A percentile compares a stretch with the other conserved stretches of the same genome.
Conservation (phyloP, 768 basidiomycete species). For the Auricularia sp. region DNA sequence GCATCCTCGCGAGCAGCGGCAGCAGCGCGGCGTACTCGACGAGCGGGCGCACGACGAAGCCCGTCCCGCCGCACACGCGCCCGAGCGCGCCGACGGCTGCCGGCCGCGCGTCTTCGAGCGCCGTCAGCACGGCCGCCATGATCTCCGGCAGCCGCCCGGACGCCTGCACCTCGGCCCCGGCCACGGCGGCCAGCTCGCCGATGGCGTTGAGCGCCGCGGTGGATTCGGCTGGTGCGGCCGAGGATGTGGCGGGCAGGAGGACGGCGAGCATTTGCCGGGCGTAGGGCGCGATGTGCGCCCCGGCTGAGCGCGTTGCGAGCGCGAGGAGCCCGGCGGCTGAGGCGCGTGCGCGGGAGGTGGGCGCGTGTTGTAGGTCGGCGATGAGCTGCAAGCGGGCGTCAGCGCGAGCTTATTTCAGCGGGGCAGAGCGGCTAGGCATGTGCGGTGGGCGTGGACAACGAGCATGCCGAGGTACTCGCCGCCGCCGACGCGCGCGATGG, state of each 20-base stretch:
- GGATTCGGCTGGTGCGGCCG: conserved; percentile 75
- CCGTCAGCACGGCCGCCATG: conserved; percentile 81
- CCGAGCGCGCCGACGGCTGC: conserved; percentile 91
- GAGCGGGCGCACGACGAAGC: conserved; percentile 85
- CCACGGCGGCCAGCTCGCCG: conserved; percentile 86
- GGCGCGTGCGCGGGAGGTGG: conserved; percentile 29
- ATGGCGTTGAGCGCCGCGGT: conserved; percentile 89
- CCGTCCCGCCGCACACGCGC: conserved; percentile 90
- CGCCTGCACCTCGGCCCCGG: conserved; percentile 79
- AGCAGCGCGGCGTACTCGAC: conserved; percentile 86
- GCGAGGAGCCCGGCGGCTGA: conserved; percentile 88
- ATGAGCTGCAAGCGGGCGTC: neutral
- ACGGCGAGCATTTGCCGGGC: conserved; percentile 90
- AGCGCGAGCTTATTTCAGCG: too few species aligned
- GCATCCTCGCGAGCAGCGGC: conserved; percentile 69
- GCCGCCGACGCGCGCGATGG: too few species aligned
- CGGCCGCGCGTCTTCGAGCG: conserved; percentile 82
- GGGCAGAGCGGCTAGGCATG: too few species aligned
- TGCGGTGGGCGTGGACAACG: too few species aligned
- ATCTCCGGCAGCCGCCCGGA: conserved; percentile 60
- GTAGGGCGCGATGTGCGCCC: conserved; percentile 91
- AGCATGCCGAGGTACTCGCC: too few species aligned
- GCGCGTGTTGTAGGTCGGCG: neutral
- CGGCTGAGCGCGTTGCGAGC: conserved; percentile 79
- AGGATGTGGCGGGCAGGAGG: conserved; percentile 79